Evolutionary conservation across 2,329 filamentous ascomycete genomes (phyloP).

Genomic region (Cercospora janseana): DNA sequence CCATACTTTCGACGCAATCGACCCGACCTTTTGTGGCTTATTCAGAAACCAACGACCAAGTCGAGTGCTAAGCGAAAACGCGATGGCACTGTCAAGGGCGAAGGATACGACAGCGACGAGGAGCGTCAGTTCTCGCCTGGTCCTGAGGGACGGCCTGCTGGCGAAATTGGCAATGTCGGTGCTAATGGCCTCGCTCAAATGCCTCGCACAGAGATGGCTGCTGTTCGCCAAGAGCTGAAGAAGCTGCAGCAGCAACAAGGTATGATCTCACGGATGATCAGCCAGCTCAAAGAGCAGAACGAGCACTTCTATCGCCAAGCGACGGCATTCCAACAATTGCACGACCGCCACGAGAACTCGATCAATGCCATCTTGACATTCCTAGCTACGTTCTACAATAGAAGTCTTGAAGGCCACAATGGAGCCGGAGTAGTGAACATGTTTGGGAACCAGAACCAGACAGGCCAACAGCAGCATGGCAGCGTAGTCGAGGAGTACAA

Average conservation of each 20-base stretch:
- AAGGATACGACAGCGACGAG: constrained; percentile 71
- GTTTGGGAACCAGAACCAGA: constrained; percentile 58
- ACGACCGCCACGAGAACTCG: constrained; percentile 95
- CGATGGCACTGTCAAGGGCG: constrained; percentile 58
- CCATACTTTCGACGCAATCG: constrained; percentile 92
- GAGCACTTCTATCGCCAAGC: constrained; percentile 85
- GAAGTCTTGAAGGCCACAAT: constrained; percentile 82
- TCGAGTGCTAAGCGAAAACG: constrained; percentile 49
- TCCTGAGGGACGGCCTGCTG: constrained; percentile 27
- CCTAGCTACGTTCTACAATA: constrained; percentile 91
- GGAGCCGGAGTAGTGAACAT: constrained; percentile 79
- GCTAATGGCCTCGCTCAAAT: constrained; percentile 52
- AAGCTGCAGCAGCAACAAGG: constrained; percentile 83
- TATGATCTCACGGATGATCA: constrained; percentile 79
- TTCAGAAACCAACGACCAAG: constrained; percentile 87
- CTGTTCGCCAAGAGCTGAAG: constrained; percentile 75
- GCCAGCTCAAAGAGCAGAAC: constrained; percentile 78
- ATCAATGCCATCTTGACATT: constrained; percentile 99
- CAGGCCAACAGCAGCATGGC: constrained; percentile 48
- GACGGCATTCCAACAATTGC: constrained; percentile 81
- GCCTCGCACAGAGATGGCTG: constrained; percentile 69
- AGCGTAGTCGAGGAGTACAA: constrained; percentile 62
- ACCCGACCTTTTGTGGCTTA: constrained; percentile 90
- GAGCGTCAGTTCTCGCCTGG: constrained; percentile 42
- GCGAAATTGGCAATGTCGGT: constrained; percentile 37